Conservation (phyloP, 23 red algal species). For the Chondrus crispus region DNA sequence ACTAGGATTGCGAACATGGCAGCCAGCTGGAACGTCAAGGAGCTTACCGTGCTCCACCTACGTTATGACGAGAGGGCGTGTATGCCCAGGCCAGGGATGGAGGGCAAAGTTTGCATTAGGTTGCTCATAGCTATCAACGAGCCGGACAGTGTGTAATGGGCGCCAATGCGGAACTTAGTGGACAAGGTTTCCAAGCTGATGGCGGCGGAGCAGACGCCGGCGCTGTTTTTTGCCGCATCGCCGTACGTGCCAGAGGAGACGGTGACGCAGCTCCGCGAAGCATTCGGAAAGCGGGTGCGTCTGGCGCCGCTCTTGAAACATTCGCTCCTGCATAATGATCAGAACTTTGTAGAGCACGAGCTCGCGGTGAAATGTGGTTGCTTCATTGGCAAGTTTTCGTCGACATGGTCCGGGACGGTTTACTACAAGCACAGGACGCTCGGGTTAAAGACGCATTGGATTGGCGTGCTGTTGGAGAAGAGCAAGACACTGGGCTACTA, state of each 20-base stretch:
- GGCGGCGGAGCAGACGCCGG: background rate
- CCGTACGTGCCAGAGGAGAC: slow-evolving; percentile 19
- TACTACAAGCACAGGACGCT: slow-evolving; percentile 50
- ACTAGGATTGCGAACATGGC: background rate
- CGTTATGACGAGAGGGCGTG: slow-evolving; percentile 50
- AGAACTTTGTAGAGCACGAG: slow-evolving; percentile 47
- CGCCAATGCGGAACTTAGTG: background rate
- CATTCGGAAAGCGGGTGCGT: background rate
- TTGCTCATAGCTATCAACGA: background rate
- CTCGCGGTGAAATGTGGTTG: background rate
- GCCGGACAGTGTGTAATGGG: background rate
- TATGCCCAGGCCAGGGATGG: background rate
- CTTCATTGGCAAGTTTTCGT: slow-evolving; percentile 32
- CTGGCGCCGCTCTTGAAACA: background rate
- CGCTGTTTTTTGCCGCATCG: slow-evolving; percentile 22
- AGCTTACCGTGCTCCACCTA: slow-evolving; percentile 7
- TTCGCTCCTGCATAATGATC: background rate
- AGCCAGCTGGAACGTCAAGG: background rate
- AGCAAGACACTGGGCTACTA: slow-evolving; percentile 7
- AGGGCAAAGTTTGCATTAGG: slow-evolving; percentile 5
- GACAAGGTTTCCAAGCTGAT: background rate
- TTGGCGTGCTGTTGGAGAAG: background rate
- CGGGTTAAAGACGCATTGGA: slow-evolving; percentile 6
- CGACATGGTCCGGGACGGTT: slow-evolving; percentile 48
- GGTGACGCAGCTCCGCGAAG: background rate